Base-by-base conservation (phyloP, 2,329 filamentous ascomycete species). In the Escovopsis sp. region DNA sequence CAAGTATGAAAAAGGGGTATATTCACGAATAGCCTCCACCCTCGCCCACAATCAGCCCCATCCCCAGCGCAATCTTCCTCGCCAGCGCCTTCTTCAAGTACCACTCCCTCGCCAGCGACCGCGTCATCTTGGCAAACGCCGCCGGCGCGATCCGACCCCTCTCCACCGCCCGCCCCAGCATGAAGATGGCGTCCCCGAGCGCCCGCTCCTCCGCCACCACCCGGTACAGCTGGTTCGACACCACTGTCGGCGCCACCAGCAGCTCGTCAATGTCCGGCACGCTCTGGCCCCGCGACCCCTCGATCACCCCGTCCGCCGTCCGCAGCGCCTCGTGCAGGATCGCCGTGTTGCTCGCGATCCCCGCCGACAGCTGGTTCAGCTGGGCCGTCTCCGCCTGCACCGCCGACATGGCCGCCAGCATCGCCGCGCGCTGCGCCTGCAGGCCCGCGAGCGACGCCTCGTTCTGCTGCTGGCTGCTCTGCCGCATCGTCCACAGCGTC, bases 191-290 rank as follows among this genome's bases (percentile, higher is more conserved):
- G 53, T 94, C 88, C 23, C 79, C 80, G 33, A 93, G 70, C 3
- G 82, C 86, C 44, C 79, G 70, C 59, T 94, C 88, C 52, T 98
- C 90, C 2, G 86, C 85, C 19, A 87, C 83, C 2, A 92, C 65
- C 33, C 78, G 76, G 57, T 96, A 98, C 16, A 98, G 62, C 62
- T 98, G 90, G 44, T 88, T 87, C 0, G 82, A 84, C 4, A 94
- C 90, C 2, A 94, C 79, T 0, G 85, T 94, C 1, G 88, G 86
- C 3, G 87, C 85, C n/a, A 94, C 84, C 3, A 98, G 66, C 25
- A 96, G 69, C 40, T 93, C 86, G 53, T 98, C 90, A 33, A 96
- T 79, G 33, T 78, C 73, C 0, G 87, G 86, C 1, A 77, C 69
- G 28, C 69, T 68, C 33, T 82, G 75, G 13, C 65, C 65, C 38